Base-by-base conservation (phyloP, 768 basidiomycete species). In the Tricholoma bakamatsutake region DNA sequence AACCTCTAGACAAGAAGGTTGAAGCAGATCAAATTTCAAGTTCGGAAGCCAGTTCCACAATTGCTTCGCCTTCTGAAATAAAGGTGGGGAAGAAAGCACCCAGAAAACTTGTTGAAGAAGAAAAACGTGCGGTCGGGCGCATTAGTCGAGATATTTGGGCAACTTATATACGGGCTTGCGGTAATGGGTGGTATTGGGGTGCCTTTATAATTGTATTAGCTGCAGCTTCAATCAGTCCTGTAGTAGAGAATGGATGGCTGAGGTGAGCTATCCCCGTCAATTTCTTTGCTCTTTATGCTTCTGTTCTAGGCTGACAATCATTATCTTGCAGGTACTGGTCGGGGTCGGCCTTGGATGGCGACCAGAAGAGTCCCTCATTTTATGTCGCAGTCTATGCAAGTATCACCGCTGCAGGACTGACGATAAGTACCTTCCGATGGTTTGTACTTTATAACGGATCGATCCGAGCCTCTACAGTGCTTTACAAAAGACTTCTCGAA, bases 71-170 rank as follows among this genome's bases (percentile, higher is more conserved):
- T 51, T 43, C 64, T 18, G 57, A 64, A 33, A 28, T 73, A 75
- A 46, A 78, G 31, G 63, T 63, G 17, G 68, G 70, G 54, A 81
- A 77, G 64, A 88, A 84, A 64, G 64, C 76, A 1, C 88, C 93
- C 0, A 78, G 91, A 35, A 95, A 94, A 66, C 78, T 95, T 46
- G 74, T 95, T 5, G 93, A 96, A 62, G 90, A 91, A 62, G 89
- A 91, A 66, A 82, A 80, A 57, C 79, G 89, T n/a, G 88, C 85
- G 1, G 82, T 83, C 42, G 89, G 89, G 3, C 77, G 85, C 46
- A 88, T 92, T 52, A 70, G 79, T 48, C 71, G 76, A 55, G 80
- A 81, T 37, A 81, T 90, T 18, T 92, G 89, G 89, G 62, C 69
- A 42, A 76, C 76, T 0, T 87, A 87, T 57, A 67, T 85, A 59